phyloP scores from a whole-genome alignment of 805 yeast species.

The Schwanniomyces polymorphus region DNA sequence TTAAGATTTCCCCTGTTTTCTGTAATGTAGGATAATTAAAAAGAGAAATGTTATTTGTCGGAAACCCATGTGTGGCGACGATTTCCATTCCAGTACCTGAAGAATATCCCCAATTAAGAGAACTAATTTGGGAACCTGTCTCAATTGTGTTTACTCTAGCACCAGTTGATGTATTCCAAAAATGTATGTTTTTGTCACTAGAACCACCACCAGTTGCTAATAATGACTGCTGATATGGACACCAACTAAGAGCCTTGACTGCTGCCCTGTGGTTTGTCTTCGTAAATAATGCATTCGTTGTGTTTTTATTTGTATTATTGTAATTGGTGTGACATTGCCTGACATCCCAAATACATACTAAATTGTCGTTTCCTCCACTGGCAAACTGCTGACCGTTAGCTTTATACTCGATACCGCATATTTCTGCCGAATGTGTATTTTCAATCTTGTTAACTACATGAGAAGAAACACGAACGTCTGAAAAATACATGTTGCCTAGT shows the following conservation, averaged over 20 bases:
- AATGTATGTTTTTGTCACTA: slow-evolving; percentile 81
- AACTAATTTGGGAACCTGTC: slow-evolving; percentile 93
- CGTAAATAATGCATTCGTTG: slow-evolving; percentile 59
- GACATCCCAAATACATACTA: slow-evolving; percentile 92
- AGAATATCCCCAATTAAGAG: slow-evolving; percentile 86
- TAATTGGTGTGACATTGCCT: slow-evolving; percentile 43
- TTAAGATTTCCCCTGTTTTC: slow-evolving; percentile 80
- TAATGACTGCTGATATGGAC: slow-evolving; percentile 79
- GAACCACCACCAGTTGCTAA: slow-evolving; percentile 98
- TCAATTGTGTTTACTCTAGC: slow-evolving; percentile 82
- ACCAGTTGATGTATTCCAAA: slow-evolving; percentile 95
- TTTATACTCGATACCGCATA: slow-evolving; percentile 89
- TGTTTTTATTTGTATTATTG: slow-evolving; percentile 4
- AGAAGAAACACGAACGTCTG: slow-evolving; percentile 83
- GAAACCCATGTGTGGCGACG: slow-evolving; percentile 92
- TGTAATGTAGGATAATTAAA: slow-evolving; percentile 85
- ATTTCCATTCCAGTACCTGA: slow-evolving; percentile 75
- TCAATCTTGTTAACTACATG: slow-evolving; percentile 64
- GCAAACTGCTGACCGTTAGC: slow-evolving; percentile 83
- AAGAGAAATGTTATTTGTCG: slow-evolving; percentile 77
- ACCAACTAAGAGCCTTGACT: slow-evolving; percentile 93
- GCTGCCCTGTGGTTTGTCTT: slow-evolving; percentile 89
- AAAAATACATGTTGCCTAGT: slow-evolving; percentile 79
- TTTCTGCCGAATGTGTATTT: slow-evolving; percentile 72
- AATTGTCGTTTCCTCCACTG: slow-evolving; percentile 91